Base-by-base conservation (phyloP, 2,329 filamentous ascomycete genomes). In the Fusarium robinianum region DNA sequence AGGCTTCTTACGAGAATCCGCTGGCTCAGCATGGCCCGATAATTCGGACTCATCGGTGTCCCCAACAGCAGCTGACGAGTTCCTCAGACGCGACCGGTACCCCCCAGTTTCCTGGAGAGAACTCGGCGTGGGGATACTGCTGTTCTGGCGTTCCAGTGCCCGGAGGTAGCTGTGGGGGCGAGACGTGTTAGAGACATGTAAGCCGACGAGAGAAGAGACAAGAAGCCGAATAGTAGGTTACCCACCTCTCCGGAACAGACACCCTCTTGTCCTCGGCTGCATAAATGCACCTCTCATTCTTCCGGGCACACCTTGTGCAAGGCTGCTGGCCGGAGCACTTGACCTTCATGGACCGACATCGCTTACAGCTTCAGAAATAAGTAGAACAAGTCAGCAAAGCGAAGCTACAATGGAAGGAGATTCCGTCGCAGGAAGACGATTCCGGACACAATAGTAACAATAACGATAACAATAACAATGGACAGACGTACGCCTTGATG, bases 301-400 rank as follows among this genome's bases (percentile, higher is more conserved):
- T 61, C 0, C 58, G 49, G 8, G 49, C 51, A 46, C 58, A 61
- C 9, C 58, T 36, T n/a, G 54, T 34, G 38, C 58, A 61, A 5
- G 58, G 58, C 21, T 61, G 56, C 6, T 46, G 21, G 4, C 58
- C 58, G 4, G 58, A 61, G 14, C 58, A 61, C 34, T 61, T 61
- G 36, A 61, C 58, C 17, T 61, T 61, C 58, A 61, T 61, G 21
- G 53, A 56, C 23, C 58, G 58, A 30, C 58, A 61, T 57, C 58
- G 39, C 24, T 61, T 61, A 41, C 58, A 61, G 33, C 21, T 54
- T 15, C 18, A 18, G 6, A 18, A n/a, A n/a, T n/a, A n/a, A n/a
- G n/a, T n/a, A n/a, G n/a, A n/a, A n/a, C n/a, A n/a, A n/a, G n/a
- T n/a, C n/a, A n/a, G n/a, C n/a, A n/a, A n/a, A n/a, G n/a, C n/a